A percentile compares a stretch with the other conserved stretches of the same genome.
Conservation (phyloP, 2,329 filamentous ascomycete genomes). For the Penicillium olsonii region DNA sequence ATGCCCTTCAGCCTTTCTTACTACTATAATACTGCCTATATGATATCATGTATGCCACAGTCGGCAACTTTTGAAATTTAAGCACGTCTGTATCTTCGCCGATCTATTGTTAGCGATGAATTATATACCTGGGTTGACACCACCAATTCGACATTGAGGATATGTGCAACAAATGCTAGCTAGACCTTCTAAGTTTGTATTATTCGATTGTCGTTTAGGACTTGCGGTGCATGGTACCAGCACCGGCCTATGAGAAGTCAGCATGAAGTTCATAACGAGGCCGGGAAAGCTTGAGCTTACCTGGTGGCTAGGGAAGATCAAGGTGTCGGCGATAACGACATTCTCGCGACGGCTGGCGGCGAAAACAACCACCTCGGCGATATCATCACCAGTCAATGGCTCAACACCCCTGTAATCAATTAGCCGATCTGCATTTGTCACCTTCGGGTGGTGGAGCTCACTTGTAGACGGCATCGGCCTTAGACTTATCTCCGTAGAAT, state of each 20-base stretch:
- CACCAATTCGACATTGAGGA: not conserved
- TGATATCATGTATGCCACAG: not conserved
- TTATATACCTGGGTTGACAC: not conserved
- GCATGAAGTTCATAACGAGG: not conserved
- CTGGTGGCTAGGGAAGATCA: conserved; percentile 89
- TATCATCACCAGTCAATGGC: conserved; percentile 84
- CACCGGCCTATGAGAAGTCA: conserved; percentile 17
- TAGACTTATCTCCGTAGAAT: conserved; percentile 83
- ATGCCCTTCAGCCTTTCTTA: not conserved
- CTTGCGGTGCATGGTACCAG: conserved; percentile 29
- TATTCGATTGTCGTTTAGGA: conserved; percentile 5
- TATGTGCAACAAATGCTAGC: not conserved
- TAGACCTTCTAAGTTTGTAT: not conserved
- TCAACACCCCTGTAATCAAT: conserved; percentile 65
- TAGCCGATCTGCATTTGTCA: not conserved
- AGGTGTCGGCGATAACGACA: conserved; percentile 82
- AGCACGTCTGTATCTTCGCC: not conserved
- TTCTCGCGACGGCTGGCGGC: conserved; percentile 82
- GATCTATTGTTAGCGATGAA: not conserved
- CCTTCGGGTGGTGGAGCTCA: conserved; percentile 44
- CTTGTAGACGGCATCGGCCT: conserved; percentile 89
- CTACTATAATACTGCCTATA: not conserved
- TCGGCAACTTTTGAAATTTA: not conserved
- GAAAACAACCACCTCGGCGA: conserved; percentile 89
- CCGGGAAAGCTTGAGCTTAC: conserved; percentile 50